phyloP scores from a whole-genome alignment of 352 stramenopile genomes.

The Globisporangium heterothallicum region DNA sequence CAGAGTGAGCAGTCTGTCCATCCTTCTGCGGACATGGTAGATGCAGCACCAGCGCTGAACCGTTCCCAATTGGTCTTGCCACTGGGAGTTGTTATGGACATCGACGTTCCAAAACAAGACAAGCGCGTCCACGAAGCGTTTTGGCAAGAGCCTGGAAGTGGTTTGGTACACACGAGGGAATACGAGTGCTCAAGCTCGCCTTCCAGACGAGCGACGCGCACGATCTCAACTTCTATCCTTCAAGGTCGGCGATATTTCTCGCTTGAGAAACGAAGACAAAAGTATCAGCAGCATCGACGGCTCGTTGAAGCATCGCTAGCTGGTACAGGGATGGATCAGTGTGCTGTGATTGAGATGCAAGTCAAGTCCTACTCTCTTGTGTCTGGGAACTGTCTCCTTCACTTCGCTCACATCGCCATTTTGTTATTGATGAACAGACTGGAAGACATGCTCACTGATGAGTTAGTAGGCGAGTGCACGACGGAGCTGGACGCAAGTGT shows the following conservation, averaged over 20 bases:
- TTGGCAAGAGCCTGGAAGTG: not conserved
- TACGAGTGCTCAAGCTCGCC: slow-evolving; percentile 7
- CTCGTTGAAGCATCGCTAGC: slow-evolving; percentile 52
- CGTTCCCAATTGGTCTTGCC: slow-evolving; percentile 27
- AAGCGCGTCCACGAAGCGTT: not conserved
- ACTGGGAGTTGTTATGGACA: slow-evolving; percentile 42
- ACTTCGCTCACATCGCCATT: not conserved
- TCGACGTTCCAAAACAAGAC: slow-evolving; percentile 18
- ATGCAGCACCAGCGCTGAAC: not conserved
- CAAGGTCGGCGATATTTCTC: slow-evolving; percentile 8
- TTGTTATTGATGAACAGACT: slow-evolving; percentile 14
- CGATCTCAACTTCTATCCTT: slow-evolving; percentile 15
- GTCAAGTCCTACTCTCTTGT: slow-evolving; percentile 4
- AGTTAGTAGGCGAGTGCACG: slow-evolving; percentile 24
- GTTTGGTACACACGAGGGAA: not conserved
- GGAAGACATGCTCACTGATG: slow-evolving; percentile 28
- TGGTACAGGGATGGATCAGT: slow-evolving; percentile 53
- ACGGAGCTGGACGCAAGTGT: slow-evolving; percentile 26
- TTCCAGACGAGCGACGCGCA: slow-evolving; percentile 16
- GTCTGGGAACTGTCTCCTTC: not conserved
- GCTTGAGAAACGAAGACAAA: slow-evolving; percentile 44
- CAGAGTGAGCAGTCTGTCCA: not conserved
- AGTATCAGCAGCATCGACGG: slow-evolving; percentile 47
- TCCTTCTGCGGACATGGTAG: not conserved
- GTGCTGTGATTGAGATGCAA: slow-evolving; percentile 57